Evolutionary conservation across 768 basidiomycete genomes (phyloP), one percentile per base, ranked within the genome.

Genomic region (Suillus decipiens): DNA sequence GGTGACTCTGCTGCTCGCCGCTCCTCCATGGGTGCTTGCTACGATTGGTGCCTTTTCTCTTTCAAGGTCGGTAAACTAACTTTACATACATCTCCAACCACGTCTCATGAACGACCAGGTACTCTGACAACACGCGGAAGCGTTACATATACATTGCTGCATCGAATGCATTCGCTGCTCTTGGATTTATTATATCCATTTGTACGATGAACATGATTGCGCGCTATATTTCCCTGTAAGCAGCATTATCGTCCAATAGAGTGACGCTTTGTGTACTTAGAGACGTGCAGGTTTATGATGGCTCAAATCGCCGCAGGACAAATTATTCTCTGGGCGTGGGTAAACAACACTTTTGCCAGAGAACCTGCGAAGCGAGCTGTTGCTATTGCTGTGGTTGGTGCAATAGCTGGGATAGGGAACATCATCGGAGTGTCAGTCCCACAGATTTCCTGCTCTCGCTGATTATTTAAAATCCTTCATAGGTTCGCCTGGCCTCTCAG

Each of bases 331-430:
- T 63, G 50, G 33, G 62, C 45, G 8, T 81, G 80, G 83, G 75
- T 83, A 59, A 78, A 78, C 53, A 82, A 79, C 64, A 77, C 80
- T 8, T 79, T 95, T 73, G 85, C 91, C 36, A 85, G 88, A n/a
- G 87, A 92, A n/a, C 85, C 92, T 2, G 84, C 88, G 24, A 94
- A 94, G 74, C 87, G 93, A 11, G 89, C 92, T 5, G 88, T 93
- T n/a, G 88, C 88, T 15, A 78, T 95, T 42, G 93, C 91, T 0
- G 73, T 90, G 60, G 85, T 93, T 69, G 92, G 93, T 72, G 85
- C 87, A 48, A 85, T 92, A 69, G 88, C 88, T 14, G 89, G 91
- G 70, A 80, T 90, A 4, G 93, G 93, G 0, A 95, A 93, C 76
- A 80, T 95, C 55, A 76, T 85, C 50, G 93, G 93, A 63, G 87